Evolutionary conservation across 805 yeast species (phyloP).

Genomic region (Candida easanensis): DNA sequence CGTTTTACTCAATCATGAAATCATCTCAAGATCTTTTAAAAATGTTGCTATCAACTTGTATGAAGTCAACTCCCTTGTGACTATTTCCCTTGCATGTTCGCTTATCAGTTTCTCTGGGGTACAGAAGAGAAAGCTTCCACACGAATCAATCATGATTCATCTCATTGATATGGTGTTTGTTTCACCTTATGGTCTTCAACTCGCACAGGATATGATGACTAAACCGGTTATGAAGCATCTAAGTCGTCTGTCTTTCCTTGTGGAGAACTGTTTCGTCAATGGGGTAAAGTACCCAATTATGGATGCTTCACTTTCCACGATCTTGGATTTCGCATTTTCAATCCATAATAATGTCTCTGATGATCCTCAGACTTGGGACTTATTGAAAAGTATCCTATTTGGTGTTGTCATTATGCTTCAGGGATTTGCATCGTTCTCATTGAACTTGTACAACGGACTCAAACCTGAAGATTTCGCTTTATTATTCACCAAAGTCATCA

Average conservation of each 20-base stretch:
- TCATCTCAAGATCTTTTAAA: constrained; percentile 19
- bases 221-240: constrained; percentile 47
- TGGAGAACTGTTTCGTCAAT: constrained; percentile 35
- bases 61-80: constrained; percentile 19
- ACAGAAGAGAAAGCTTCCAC: constrained; percentile 22
- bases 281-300: constrained; percentile 19
- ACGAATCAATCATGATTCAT: constrained; percentile 18
- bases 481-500: constrained; percentile 34
- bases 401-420: constrained; percentile 49
- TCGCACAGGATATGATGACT: constrained; percentile 2
- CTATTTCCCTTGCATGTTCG: constrained; percentile 21
- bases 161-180: constrained; percentile 20
- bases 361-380: constrained; percentile 32
- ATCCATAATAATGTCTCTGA: constrained; percentile 8
- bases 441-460: constrained; percentile 26
- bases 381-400: constrained; percentile 42
- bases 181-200: constrained; percentile 23
- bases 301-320: constrained; percentile 14
- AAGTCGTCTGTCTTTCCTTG: constrained; percentile 44
- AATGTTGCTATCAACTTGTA: constrained; percentile 19
- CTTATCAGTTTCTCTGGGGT: constrained; percentile 16
- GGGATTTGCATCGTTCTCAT: constrained; percentile 41
- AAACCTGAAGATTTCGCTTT: constrained; percentile 16
- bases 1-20: constrained; percentile 29
- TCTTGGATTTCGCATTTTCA: constrained; percentile 14